phyloP scores from a whole-genome alignment of 78 protist species.

The Tieghemostelium lacteum region DNA sequence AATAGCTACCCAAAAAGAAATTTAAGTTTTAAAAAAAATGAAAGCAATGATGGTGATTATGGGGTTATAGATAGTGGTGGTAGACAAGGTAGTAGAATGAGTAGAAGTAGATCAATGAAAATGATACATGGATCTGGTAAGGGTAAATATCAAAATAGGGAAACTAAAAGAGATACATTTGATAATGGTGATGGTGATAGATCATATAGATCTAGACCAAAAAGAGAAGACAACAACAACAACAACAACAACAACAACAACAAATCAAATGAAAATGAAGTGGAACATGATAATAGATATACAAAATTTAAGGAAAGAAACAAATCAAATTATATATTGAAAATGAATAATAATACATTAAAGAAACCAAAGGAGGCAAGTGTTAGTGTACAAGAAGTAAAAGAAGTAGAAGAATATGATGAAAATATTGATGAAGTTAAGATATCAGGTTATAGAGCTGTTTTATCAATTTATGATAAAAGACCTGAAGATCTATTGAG shows the following conservation, averaged over 20 bases:
- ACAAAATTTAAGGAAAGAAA: not conserved
- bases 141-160: too few relatives aligned
- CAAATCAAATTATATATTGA: not conserved
- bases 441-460: slow-evolving; percentile 1
- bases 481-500: slow-evolving; percentile 16
- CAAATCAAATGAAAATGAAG: not conserved
- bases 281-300: too few relatives aligned
- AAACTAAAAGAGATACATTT: too few relatives aligned
- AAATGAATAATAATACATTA: too few relatives aligned
- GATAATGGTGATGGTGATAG: not conserved
- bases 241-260: not conserved
- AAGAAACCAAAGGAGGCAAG: not conserved
- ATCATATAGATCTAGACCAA: not conserved
- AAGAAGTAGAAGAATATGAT: not conserved
- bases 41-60: too few relatives aligned
- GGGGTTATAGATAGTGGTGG: too few relatives aligned
- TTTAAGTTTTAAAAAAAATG: too few relatives aligned
- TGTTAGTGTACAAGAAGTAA: not conserved
- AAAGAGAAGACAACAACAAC: not conserved
- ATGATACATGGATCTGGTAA: too few relatives aligned
- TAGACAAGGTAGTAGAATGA: too few relatives aligned
- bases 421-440: not conserved
- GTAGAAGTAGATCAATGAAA: too few relatives aligned
- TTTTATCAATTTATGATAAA: slow-evolving; percentile 7
- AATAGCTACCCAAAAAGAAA: too few relatives aligned